A percentile compares a stretch with the other conserved stretches of the same genome.
These are phyloP conservation scores for Pisolithus albus DNA, from an alignment of 768 basidiomycete genomes.

Conservation along the genomic window DNA sequence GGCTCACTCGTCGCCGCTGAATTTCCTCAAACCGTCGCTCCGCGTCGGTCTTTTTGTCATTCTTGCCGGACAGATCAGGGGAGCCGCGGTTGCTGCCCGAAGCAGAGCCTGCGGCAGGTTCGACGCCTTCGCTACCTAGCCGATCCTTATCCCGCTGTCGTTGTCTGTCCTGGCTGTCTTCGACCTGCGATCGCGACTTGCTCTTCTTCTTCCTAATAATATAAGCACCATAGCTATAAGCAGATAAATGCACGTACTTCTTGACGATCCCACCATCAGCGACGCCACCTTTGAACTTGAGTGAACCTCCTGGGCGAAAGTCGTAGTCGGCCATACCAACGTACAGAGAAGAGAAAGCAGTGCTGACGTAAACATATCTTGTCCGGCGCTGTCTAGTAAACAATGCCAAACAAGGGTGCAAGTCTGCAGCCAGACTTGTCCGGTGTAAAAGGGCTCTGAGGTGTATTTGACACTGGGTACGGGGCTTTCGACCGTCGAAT, in stretches of 20 bases:
- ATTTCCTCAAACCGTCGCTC: constrained; percentile 84
- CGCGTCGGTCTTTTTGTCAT: constrained; percentile 72
- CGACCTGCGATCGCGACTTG: constrained; percentile 60
- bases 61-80: constrained; percentile 44
- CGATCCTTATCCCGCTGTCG: constrained; percentile 45
- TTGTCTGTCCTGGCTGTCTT: constrained; percentile 37
- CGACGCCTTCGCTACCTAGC: constrained; percentile 42
- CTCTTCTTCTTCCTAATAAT: constrained; percentile 70
- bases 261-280: constrained; percentile 75
- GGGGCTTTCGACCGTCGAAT: neutral
- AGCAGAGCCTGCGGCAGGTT: constrained; percentile 35
- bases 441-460: neutral
- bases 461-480: neutral
- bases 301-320: constrained; percentile 77
- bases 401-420: constrained; percentile 14
- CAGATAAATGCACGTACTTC: constrained; percentile 47
- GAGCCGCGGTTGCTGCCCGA: constrained; percentile 56
- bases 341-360: constrained; percentile 3
- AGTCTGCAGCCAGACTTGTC: neutral
- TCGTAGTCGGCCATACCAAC: constrained; percentile 75
- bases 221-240: constrained; percentile 3
- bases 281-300: constrained; percentile 84
- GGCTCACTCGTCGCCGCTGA: constrained; percentile 71
- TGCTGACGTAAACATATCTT: constrained; percentile 27
- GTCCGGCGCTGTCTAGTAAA: constrained; percentile 12